A percentile compares a stretch with the other conserved stretches of the same genome.
phyloP scores from a whole-genome alignment of 2,329 filamentous ascomycete species.

The Dactylellina cionopaga region DNA sequence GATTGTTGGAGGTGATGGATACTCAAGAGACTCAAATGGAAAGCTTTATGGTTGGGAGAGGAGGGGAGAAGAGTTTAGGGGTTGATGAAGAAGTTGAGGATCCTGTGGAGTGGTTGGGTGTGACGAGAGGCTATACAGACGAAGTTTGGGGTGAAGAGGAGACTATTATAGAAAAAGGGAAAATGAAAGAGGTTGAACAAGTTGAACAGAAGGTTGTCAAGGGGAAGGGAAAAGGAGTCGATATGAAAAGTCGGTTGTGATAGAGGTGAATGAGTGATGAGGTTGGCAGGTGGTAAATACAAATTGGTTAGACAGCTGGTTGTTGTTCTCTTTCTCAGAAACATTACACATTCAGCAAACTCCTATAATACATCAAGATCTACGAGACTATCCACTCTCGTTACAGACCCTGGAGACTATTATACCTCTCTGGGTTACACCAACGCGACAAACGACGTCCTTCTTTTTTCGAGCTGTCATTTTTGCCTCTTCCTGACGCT shows the following conservation, averaged over 20 bases:
- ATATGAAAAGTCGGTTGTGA: conserved; percentile 50
- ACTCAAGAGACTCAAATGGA: conserved; percentile 35
- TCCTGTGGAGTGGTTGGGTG: conserved; percentile 46
- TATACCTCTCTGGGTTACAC: too few species aligned
- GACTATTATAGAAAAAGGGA: conserved; percentile 2
- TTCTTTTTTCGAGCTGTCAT: too few species aligned
- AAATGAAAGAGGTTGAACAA: conserved; percentile 12
- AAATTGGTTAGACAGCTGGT: background rate
- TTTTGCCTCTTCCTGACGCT: too few species aligned
- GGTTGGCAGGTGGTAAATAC: background rate
- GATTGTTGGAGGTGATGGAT: conserved; percentile 48
- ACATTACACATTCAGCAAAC: too few species aligned
- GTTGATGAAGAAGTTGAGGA: conserved; percentile 39
- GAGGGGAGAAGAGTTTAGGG: conserved; percentile 33
- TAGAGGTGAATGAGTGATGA: too few species aligned
- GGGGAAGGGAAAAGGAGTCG: conserved; percentile 34
- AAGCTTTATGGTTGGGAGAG: conserved; percentile 23
- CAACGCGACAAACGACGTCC: too few species aligned
- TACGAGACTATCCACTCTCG: too few species aligned
- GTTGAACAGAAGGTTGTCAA: conserved; percentile 3
- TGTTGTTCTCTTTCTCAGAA: too few species aligned
- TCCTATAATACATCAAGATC: too few species aligned
- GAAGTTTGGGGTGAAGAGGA: conserved; percentile 35
- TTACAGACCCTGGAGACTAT: background rate
- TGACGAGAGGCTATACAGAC: conserved; percentile 29